Percentiles rank a stretch among this genome's conserved stretches.
These are phyloP conservation scores for Lachancea meyersii DNA, from an alignment of 805 yeast species.

Conservation along the genomic window DNA sequence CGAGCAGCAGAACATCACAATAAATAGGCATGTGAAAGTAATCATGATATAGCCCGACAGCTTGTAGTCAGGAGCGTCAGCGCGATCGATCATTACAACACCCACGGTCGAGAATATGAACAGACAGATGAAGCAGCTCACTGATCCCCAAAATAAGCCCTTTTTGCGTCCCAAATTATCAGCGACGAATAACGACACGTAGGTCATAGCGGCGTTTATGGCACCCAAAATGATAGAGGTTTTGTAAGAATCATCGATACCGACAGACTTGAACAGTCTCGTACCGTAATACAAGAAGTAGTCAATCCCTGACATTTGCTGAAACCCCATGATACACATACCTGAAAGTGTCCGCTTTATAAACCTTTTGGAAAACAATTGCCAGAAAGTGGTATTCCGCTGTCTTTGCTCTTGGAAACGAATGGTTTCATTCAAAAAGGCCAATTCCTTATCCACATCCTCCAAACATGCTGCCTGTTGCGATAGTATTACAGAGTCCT, in stretches of 20 bases:
- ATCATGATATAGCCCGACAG: conserved; percentile 50
- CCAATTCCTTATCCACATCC: conserved; percentile 3
- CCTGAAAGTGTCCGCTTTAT: conserved; percentile 8
- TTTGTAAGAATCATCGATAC: conserved; percentile 47
- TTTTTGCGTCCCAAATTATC: conserved; percentile 45
- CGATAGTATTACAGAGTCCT: background rate
- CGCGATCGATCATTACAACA: conserved; percentile 36
- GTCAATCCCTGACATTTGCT: conserved; percentile 58
- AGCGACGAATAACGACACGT: conserved; percentile 42
- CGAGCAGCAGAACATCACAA: conserved; percentile 46
- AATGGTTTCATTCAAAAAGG: conserved; percentile 2
- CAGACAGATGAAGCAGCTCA: conserved; percentile 46
- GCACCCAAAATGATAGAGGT: conserved; percentile 50
- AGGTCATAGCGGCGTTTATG: conserved; percentile 47
- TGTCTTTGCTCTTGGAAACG: conserved; percentile 3
- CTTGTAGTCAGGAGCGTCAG: conserved; percentile 25
- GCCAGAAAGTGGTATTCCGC: conserved; percentile 2
- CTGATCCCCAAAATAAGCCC: conserved; percentile 37
- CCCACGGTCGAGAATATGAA: conserved; percentile 46
- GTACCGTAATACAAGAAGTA: conserved; percentile 64
- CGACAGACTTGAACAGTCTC: conserved; percentile 48
- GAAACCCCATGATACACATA: conserved; percentile 8
- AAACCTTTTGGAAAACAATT: conserved; percentile 5
- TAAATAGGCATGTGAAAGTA: conserved; percentile 46
- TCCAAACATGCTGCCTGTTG: background rate